Evolutionary conservation across 345 rosid genomes (phyloP), one percentile per base, ranked within the genome.

Genomic region (Eucalyptus lansdowneana): DNA sequence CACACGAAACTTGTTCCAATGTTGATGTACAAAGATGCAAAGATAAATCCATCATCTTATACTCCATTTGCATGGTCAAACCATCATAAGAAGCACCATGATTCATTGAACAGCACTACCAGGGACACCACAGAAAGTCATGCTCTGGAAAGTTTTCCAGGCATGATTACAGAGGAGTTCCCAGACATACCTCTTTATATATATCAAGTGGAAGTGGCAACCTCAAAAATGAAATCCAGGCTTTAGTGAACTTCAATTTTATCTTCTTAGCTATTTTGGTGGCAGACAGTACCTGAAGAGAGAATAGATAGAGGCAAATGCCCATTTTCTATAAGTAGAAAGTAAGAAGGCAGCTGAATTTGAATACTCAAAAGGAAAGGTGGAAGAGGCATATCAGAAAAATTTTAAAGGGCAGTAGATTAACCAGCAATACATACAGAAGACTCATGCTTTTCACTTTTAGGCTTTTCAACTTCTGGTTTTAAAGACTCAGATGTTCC

Each of bases 161-260:
- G 47, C 27, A 37, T 76, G 22, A 76, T 37, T 40, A 40, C 24
- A 76, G 7, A 72, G 45, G 40, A 76, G 83, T 6, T 76, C 47
- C 47, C 45, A 9, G 44, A 25, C 86, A 90, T 90, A 97, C 99
- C 97, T 98, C 98, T 93, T 97, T 98, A 94, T 97, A 98, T 44
- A 98, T 92, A 90, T 94, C 97, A 90, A 96, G 91, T 24, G 98
- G 97, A 88, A 97, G 97, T 22, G 96, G 98, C 85, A 97, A 92
- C 92, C 97, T 94, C 89, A 98, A 97, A 95, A 98, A 97, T 51
- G 98, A 91, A 90, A 95, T 92, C 99, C 99, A 98, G 24, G 98
- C 96, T 93, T 96, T 97, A 9, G 96, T 97, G 89, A 98, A 97
- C 92, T 96, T 98, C 51, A 95, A 81, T 93, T 96, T 98, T 95